Percentiles rank a stretch among this genome's conserved stretches.
These are phyloP conservation scores for Rutstroemia sydowiana DNA, from an alignment of 2,329 filamentous ascomycete species.

Conservation along the genomic window DNA sequence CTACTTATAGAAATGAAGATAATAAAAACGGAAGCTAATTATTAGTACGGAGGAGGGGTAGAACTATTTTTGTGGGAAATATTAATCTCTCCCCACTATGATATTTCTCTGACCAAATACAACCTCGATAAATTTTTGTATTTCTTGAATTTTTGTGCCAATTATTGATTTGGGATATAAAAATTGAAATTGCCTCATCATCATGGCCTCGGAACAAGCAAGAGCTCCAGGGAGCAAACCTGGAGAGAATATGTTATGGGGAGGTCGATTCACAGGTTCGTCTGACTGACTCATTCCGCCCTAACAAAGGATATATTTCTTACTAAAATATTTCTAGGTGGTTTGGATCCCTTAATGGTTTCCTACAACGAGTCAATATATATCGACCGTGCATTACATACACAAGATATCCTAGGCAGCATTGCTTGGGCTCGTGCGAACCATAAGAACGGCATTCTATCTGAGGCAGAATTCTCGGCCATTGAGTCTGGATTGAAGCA, in stretches of 20 bases:
- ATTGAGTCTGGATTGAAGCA: slow-evolving; percentile 64
- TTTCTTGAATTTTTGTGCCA: too few relatives aligned
- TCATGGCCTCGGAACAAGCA: slow-evolving; percentile 21
- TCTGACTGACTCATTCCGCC: slow-evolving; percentile 1
- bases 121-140: too few relatives aligned
- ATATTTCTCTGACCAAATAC: too few relatives aligned
- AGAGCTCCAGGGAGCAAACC: slow-evolving; percentile 23
- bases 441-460: slow-evolving; percentile 66
- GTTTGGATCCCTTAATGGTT: slow-evolving; percentile 77
- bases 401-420: slow-evolving; percentile 71
- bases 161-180: too few relatives aligned
- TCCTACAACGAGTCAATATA: slow-evolving; percentile 77
- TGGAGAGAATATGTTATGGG: slow-evolving; percentile 43
- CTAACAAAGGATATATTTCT: background rate
- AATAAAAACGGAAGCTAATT: too few relatives aligned
- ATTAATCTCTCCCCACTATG: too few relatives aligned
- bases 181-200: too few relatives aligned
- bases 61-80: too few relatives aligned
- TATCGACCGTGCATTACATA: slow-evolving; percentile 72
- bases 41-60: too few relatives aligned
- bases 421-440: slow-evolving; percentile 81
- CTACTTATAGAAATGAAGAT: too few relatives aligned
- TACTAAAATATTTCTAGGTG: slow-evolving; percentile 44
- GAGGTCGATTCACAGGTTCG: slow-evolving; percentile 52
- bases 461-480: slow-evolving; percentile 60